A percentile compares a stretch with the other conserved stretches of the same genome.
phyloP scores from a whole-genome alignment of 2,329 filamentous ascomycete species.

The Cryphonectria japonica region DNA sequence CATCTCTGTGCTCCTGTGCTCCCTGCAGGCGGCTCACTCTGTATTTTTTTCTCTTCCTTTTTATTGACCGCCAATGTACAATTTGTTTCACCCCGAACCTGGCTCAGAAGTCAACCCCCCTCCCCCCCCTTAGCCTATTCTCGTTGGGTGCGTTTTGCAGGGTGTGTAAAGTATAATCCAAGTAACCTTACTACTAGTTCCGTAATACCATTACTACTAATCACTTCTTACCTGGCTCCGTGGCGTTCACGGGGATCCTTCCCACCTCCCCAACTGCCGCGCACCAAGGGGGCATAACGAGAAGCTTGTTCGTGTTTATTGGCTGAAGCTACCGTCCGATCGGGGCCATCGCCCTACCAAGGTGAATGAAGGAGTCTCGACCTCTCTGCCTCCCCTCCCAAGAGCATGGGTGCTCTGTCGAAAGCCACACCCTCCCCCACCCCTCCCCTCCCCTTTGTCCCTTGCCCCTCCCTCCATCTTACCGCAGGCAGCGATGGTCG shows the following conservation, averaged over 20 bases:
- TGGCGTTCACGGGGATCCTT: conserved; percentile 1
- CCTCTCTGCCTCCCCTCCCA: not conserved
- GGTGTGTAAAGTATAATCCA: not conserved
- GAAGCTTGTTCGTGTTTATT: conserved; percentile 3
- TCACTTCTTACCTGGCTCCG: not conserved
- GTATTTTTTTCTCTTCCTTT: not conserved
- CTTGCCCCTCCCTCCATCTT: not conserved
- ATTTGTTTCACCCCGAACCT: conserved; percentile 1
- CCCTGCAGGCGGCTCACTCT: not conserved
- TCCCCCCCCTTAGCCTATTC: not conserved
- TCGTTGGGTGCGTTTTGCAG: not conserved
- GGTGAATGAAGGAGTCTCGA: not conserved
- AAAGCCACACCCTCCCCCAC: too few species aligned
- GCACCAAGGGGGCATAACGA: not conserved
- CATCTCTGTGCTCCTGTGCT: not conserved
- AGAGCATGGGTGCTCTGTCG: not conserved
- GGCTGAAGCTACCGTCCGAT: conserved; percentile 6
- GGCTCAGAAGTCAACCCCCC: not conserved
- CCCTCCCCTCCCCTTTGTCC: not conserved
- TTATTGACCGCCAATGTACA: not conserved
- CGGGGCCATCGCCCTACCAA: conserved; percentile 12
- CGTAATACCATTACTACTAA: not conserved
- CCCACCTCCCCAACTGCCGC: conserved; percentile 13
- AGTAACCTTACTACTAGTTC: not conserved
- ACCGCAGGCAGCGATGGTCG: not conserved